Base-by-base conservation (phyloP, 179 eudicot genomes). In the Silene noctiflora region DNA sequence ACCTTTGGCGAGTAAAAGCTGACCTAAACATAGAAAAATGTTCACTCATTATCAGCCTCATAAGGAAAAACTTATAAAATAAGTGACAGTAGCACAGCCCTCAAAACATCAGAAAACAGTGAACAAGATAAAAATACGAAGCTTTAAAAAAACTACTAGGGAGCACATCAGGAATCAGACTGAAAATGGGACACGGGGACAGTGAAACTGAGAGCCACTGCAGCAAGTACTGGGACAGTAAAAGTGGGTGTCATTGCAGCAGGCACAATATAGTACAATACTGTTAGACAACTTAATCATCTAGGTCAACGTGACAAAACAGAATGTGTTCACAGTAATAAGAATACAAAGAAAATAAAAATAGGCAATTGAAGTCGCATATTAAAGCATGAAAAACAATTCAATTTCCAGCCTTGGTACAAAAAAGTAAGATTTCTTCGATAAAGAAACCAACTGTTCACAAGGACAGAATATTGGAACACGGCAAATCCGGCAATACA, bases 1-100 rank as follows among this genome's bases (percentile, higher is more conserved):
- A 79, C 97, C 98, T 83, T 89, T 93, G 19, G 97, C 97, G 70
- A 93, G 86, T 79, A 93, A 85, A 81, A 96, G 99, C 82, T 96
- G 98, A 65, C 99, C 99, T 96, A 77, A 60, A 29, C 74, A 72
- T 7, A 74, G 72, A 75, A n/a, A 62, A 69, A 60, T 17, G 19
- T 20, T 64, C 5, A 61, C 55, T 46, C 20, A 27, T 31, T 31
- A 67, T 44, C 35, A 69, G 31, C 16, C 72, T 71, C 2, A 24
- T 8, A 14, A 64, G 66, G 3, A n/a, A 24, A 9, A 64, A 75
- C 60, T 42, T 29, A 70, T n/a, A 71, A 19, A 6, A 71, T 33
- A 4, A 35, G 42, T 21, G 39, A 46, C 42, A 69, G 59, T 21
- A 42, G 72, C 44, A 65, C 60, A 67, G 29, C 51, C n/a, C 35